Percentiles rank a stretch among this genome's conserved stretches.
Evolutionary conservation across 2,329 filamentous ascomycete genomes (phyloP).

Genomic region (Aureobasidium sp.): DNA sequence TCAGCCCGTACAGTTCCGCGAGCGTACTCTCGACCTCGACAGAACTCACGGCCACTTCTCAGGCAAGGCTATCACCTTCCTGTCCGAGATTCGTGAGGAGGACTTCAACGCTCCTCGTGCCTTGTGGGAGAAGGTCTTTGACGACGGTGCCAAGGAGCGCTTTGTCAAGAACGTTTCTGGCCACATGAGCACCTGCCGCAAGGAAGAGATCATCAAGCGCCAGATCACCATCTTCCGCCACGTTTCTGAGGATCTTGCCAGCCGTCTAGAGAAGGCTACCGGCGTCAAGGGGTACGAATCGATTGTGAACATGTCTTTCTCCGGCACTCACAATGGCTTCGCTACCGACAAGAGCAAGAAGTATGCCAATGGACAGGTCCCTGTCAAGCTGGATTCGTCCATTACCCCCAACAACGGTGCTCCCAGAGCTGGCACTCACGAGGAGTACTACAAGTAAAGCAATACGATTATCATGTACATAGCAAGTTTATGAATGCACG

Average conservation of each 20-base stretch:
- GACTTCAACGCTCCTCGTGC: conserved; percentile 51
- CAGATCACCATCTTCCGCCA: conserved; percentile 61
- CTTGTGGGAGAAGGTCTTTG: conserved; percentile 56
- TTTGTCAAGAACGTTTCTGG: conserved; percentile 55
- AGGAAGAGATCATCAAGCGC: conserved; percentile 56
- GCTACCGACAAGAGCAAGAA: conserved; percentile 40
- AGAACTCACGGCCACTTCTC: conserved; percentile 46
- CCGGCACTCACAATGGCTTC: conserved; percentile 57
- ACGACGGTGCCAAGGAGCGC: conserved; percentile 50
- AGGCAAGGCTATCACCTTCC: conserved; percentile 43
- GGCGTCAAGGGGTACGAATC: conserved; percentile 55
- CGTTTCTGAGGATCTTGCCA: conserved; percentile 52
- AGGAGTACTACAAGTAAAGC: conserved; percentile 18
- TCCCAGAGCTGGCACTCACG: conserved; percentile 39
- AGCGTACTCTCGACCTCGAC: conserved; percentile 42
- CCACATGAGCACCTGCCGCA: conserved; percentile 53
- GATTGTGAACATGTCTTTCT: conserved; percentile 50
- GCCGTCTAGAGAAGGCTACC: conserved; percentile 55
- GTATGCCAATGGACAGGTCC: conserved; percentile 46
- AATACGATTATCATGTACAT: background rate
- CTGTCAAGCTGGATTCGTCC: conserved; percentile 20
- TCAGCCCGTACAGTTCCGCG: conserved; percentile 43
- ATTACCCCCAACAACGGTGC: conserved; percentile 43
- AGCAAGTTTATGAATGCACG: conserved; percentile 1
- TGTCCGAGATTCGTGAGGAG: conserved; percentile 47